phyloP scores from a whole-genome alignment of 2,329 filamentous ascomycete genomes.

The Drechslerella dactyloides region DNA sequence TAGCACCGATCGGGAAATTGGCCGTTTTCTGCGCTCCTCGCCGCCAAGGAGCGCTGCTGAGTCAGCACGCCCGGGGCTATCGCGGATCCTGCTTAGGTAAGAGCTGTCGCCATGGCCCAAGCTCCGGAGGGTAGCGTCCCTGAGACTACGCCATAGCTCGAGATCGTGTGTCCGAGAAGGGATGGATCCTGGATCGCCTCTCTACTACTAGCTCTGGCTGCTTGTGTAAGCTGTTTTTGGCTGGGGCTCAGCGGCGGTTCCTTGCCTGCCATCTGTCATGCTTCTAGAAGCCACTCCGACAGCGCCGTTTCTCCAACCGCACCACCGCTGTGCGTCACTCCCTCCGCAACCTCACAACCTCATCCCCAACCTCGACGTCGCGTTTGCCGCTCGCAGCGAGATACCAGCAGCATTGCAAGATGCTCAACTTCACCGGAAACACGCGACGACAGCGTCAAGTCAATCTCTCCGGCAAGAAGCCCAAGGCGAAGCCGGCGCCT shows the following conservation, averaged over 20 bases:
- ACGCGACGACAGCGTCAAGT: slow-evolving; percentile 60
- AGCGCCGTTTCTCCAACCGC: background rate
- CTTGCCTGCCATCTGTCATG: background rate
- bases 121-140: too few species aligned
- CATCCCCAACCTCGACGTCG: background rate
- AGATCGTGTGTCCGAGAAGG: too few species aligned
- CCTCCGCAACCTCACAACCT: background rate
- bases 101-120: too few species aligned
- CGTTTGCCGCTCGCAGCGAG: too few species aligned
- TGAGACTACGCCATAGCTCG: too few species aligned
- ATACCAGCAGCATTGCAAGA: background rate
- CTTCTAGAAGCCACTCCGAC: slow-evolving; percentile 3
- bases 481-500: slow-evolving; percentile 8
- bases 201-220: background rate
- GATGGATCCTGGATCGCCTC: background rate
- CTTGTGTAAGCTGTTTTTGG: background rate
- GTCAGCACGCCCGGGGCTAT: background rate
- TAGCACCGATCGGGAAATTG: background rate
- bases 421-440: slow-evolving; percentile 4
- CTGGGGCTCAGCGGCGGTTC: background rate
- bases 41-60: background rate
- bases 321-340: background rate
- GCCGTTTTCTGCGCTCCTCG: too few species aligned
- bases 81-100: too few species aligned
- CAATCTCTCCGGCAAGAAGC: slow-evolving; percentile 75